Evolutionary conservation across 2,329 filamentous ascomycete species (phyloP).

Genomic region (Graphilbum ipis-grandicollis): DNA sequence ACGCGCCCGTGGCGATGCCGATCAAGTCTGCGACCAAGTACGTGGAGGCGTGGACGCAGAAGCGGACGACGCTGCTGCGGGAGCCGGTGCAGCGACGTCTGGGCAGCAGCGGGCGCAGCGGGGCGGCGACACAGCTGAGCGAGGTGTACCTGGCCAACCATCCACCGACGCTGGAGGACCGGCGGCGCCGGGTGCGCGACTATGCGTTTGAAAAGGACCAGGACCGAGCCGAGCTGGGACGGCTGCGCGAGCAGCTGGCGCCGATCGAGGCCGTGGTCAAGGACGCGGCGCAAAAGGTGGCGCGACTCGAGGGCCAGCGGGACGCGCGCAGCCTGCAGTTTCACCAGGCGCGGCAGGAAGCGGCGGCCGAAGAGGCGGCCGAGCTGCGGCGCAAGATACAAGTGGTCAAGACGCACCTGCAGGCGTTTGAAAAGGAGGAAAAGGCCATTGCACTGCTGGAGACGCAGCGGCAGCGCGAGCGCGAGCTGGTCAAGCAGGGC

Average conservation of each 20-base stretch:
- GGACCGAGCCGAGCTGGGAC: constrained; percentile 62
- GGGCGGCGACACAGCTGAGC: constrained; percentile 31
- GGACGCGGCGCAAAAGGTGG: constrained; percentile 3
- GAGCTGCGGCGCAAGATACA: constrained; percentile 54
- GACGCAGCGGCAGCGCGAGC: constrained; percentile 68
- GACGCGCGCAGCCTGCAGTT: constrained; percentile 5
- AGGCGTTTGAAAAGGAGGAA: constrained; percentile 52
- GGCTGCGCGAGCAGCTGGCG: constrained; percentile 51
- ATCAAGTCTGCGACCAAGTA: constrained; percentile 74
- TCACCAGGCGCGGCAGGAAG: neutral
- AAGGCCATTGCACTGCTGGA: constrained; percentile 51
- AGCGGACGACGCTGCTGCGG: neutral
- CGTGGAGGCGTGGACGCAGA: constrained; percentile 37
- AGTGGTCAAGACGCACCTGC: constrained; percentile 63
- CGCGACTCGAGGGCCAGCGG: constrained; percentile 6
- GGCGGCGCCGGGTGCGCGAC: constrained; percentile 37
- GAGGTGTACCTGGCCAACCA: constrained; percentile 24
- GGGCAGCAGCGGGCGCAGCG: constrained; percentile 22
- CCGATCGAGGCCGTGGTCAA: constrained; percentile 29
- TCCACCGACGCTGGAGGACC: constrained; percentile 25
- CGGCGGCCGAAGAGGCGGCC: constrained; percentile 33
- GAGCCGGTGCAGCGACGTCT: too few relatives aligned
- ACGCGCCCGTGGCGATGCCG: constrained; percentile 70
- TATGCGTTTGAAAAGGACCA: constrained; percentile 86
- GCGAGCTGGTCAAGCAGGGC: constrained; percentile 67